A percentile compares a stretch with the other conserved stretches of the same genome.
Conservation (phyloP, 768 basidiomycete species). For the Suillus placidus region DNA sequence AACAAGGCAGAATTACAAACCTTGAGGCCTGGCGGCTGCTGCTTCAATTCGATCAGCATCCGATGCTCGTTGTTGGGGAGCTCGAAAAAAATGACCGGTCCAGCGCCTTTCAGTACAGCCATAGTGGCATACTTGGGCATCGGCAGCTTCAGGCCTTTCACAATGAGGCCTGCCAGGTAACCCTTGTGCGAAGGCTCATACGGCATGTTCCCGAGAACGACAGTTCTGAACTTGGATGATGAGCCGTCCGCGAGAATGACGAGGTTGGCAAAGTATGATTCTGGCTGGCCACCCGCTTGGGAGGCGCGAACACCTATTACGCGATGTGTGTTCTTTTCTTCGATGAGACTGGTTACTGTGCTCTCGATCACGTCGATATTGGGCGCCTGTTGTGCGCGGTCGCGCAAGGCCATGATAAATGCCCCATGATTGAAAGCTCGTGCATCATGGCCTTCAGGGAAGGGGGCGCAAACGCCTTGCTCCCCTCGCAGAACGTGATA, state of each 20-base stretch:
- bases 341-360: conserved; percentile 69
- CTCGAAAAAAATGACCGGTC: conserved; percentile 87
- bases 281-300: conserved; percentile 41
- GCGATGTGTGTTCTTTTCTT: conserved; percentile 42
- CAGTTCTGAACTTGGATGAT: conserved; percentile 79
- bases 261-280: conserved; percentile 64
- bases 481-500: conserved; percentile 72
- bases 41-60: conserved; percentile 85
- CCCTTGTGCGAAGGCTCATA: conserved; percentile 56
- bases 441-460: conserved; percentile 67
- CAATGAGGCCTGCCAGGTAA: conserved; percentile 81
- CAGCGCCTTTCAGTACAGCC: conserved; percentile 67
- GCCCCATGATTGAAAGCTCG: conserved; percentile 87
- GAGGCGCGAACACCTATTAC: conserved; percentile 35
- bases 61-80: conserved; percentile 81
- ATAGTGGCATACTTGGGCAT: conserved; percentile 76
- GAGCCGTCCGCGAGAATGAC: conserved; percentile 89
- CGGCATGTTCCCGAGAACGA: conserved; percentile 51
- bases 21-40: conserved; percentile 76
- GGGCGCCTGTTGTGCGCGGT: conserved; percentile 51
- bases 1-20: conserved; percentile 34
- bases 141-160: conserved; percentile 71
- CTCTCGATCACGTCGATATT: conserved; percentile 82
- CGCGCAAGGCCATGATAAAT: conserved; percentile 76
- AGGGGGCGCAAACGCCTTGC: conserved; percentile 77